Conservation (phyloP, 176 grass and related monocot genomes). For the Aegilops longissima region DNA sequence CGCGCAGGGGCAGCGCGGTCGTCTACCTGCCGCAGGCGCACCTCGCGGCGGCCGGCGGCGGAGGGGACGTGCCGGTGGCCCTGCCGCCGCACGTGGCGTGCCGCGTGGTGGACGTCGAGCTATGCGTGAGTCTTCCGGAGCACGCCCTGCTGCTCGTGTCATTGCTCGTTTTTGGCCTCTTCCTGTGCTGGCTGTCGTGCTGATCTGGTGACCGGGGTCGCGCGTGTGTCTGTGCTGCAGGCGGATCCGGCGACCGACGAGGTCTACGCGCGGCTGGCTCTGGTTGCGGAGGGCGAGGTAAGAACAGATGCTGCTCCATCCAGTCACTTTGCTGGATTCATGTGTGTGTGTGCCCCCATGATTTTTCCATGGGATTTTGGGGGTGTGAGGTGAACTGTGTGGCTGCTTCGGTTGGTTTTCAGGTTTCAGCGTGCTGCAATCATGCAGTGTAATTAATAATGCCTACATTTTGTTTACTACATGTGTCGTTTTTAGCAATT, state of each 20-base stretch:
- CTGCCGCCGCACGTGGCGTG: constrained; percentile 85
- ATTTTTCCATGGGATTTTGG: constrained; percentile 1
- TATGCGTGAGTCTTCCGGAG: constrained; percentile 66
- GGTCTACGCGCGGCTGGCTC: constrained; percentile 80
- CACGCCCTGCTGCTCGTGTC: neutral
- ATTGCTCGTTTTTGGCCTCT: neutral
- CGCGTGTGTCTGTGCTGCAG: constrained; percentile 43
- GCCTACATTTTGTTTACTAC: constrained; percentile 9
- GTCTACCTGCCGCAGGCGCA: constrained; percentile 99
- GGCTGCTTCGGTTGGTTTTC: constrained; percentile 8
- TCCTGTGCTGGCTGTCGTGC: neutral
- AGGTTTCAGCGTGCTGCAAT: neutral
- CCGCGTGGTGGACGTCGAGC: constrained; percentile 80
- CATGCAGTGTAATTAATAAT: neutral
- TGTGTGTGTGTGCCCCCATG: neutral
- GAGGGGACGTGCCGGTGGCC: constrained; percentile 34
- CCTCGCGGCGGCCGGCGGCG: constrained; percentile 52
- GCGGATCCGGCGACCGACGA: constrained; percentile 91
- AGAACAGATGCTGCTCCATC: neutral
- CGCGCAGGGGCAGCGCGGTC: constrained; percentile 71
- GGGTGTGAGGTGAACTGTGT: neutral
- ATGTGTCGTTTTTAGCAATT: neutral
- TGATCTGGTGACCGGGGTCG: neutral
- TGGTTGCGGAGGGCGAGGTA: constrained; percentile 79
- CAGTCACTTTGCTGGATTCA: neutral